phyloP scores from a whole-genome alignment of 75 land plant species.

The Cryptomeria japonica region DNA sequence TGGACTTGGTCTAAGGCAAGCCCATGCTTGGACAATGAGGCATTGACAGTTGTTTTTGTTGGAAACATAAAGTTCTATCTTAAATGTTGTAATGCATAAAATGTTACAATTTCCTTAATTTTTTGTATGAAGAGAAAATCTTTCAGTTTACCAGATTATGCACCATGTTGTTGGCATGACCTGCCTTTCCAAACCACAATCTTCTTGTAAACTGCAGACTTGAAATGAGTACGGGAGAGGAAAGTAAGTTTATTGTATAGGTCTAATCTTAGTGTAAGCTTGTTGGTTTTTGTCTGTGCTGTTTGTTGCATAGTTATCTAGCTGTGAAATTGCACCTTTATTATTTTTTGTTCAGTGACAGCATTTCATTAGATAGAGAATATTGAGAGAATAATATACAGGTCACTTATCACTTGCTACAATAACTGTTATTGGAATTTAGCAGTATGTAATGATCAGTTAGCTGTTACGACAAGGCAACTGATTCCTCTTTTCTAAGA shows the following conservation, averaged over 20 bases:
- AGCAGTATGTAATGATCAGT: background rate
- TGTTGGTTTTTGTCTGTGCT: background rate
- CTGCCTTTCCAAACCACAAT: background rate
- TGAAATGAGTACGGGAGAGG: background rate
- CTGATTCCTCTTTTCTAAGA: background rate
- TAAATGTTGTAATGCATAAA: background rate
- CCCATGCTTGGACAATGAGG: background rate
- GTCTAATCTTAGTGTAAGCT: background rate
- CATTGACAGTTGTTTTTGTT: no score
- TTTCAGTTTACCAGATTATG: background rate
- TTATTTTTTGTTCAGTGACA: background rate
- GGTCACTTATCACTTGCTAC: background rate
- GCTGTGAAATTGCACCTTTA: background rate
- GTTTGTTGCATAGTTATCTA: background rate
- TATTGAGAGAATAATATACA: background rate
- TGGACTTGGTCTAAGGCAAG: background rate
- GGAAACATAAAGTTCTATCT: background rate
- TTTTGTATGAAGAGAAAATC: background rate
- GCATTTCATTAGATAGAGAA: background rate
- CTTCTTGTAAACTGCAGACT: background rate
- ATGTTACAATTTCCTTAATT: background rate
- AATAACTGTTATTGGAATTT: background rate
- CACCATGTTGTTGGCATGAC: background rate
- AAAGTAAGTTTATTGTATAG: background rate
- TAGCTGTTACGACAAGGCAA: background rate